Base-by-base conservation (phyloP, 2,329 filamentous ascomycete species). In the Volutella citrinella region DNA sequence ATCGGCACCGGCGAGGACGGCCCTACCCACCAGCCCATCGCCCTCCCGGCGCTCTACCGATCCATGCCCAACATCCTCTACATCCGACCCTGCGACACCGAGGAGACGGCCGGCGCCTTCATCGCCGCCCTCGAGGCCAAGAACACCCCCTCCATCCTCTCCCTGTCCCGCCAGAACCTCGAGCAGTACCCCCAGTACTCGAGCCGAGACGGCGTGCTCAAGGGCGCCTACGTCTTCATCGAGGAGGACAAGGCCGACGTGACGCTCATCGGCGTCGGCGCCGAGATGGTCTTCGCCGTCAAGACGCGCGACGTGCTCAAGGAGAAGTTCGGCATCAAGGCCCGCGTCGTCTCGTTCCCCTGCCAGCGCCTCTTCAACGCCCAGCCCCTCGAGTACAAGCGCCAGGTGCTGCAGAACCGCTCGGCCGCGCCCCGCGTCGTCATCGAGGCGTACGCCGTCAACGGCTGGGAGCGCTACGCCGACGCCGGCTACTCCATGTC, bases 31-130 rank as follows among this genome's bases (percentile, higher is more conserved):
- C 78, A 82, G 51, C 77, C 78, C 4, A 70, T 82, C 19, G 77
- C 70, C 21, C 60, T 82, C 1, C 68, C 72, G 9, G 56, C 68
- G 1, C 60, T 82, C 4, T 82, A 76, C 52, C 71, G 78, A 5
- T 70, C 76, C 16, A 82, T 82, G 76, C 78, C 77, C 1, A 80
- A 80, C 38, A 42, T 82, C 1, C 57, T 74, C 2, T 80, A 80
- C 51, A 76, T 82, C 35, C 72, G 78, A 1, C 78, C 78, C 0
- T 66, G 67, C 28, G 77, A 82, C 41, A 68, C 64, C 28, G 75
- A 82, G 46, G 78, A 82, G 53, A 67, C 64, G 1, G 68, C 68
- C 2, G 76, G 76, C 10, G 77, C 75, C 5, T 79, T 67, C 56
- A 66, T 66, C 20, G 50, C 61, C 5, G 74, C 74, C 8, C 54